Evolutionary conservation across 2,329 filamentous ascomycete species (phyloP).

Genomic region (Dryadomyces quercus-mongolicae): DNA sequence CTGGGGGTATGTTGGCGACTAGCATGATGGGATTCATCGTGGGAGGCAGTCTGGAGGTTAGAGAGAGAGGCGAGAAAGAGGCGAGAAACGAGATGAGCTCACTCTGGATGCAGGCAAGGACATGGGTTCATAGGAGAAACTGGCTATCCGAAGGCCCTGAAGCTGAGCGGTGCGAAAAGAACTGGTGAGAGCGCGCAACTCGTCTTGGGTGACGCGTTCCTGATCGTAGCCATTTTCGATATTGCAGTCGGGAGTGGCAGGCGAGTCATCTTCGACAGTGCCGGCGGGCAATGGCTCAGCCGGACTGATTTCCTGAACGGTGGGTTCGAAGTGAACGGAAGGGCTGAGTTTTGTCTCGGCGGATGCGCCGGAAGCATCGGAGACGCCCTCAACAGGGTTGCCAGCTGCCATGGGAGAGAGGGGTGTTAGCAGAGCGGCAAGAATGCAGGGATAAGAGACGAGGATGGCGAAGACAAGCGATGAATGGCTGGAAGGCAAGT

Average conservation of each 20-base stretch:
- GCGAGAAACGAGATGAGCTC: slow-evolving; percentile 25
- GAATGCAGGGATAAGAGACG: background rate
- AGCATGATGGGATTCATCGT: slow-evolving; percentile 45
- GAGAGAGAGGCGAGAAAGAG: background rate
- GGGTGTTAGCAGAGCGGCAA: background rate
- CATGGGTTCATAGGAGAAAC: slow-evolving; percentile 81
- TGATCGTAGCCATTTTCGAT: background rate
- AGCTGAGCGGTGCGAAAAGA: slow-evolving; percentile 62
- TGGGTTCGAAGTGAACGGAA: slow-evolving; percentile 60
- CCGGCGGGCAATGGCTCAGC: slow-evolving; percentile 11
- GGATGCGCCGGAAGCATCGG: slow-evolving; percentile 16
- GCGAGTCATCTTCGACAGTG: slow-evolving; percentile 17
- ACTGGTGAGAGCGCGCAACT: slow-evolving; percentile 55
- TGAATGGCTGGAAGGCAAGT: background rate
- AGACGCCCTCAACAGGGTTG: background rate
- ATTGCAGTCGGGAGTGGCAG: slow-evolving; percentile 5
- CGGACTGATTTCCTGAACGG: slow-evolving; percentile 57
- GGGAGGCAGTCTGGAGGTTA: slow-evolving; percentile 38
- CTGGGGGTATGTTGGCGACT: slow-evolving; percentile 53
- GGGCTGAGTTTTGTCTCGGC: slow-evolving; percentile 16
- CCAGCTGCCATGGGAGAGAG: background rate
- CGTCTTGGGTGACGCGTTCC: slow-evolving; percentile 39
- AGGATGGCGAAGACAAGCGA: background rate
- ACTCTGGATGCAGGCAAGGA: slow-evolving; percentile 78
- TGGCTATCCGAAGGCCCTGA: slow-evolving; percentile 72